A percentile compares a stretch with the other conserved stretches of the same genome.
Conservation (phyloP, 768 basidiomycete genomes). For the Phallus indusiatus region DNA sequence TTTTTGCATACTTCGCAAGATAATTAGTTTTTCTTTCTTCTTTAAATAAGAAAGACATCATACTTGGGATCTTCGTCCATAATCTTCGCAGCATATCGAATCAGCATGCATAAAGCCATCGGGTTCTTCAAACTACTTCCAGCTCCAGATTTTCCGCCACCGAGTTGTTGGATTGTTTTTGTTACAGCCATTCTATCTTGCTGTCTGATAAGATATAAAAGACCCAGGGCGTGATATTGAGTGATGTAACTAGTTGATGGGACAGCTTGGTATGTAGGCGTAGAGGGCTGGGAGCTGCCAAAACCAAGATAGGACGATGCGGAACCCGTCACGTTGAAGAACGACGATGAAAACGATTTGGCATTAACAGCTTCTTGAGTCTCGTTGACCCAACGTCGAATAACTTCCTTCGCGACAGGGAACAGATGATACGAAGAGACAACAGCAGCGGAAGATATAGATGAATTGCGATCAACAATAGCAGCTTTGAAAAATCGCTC, state of each 20-base stretch:
- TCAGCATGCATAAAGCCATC: constrained; percentile 97
- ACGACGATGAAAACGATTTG: constrained; percentile 58
- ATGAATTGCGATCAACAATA: constrained; percentile 92
- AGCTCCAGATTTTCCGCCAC: constrained; percentile 76
- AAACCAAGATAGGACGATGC: constrained; percentile 67
- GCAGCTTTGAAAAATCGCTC: constrained; percentile 99
- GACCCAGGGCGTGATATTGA: constrained; percentile 93
- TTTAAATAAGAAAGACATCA: not conserved
- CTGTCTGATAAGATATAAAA: constrained; percentile 90
- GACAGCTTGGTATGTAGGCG: constrained; percentile 62
- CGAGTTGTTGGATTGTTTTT: constrained; percentile 98
- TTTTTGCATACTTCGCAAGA: constrained; percentile 59
- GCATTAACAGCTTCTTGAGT: constrained; percentile 92
- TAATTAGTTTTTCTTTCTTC: not conserved
- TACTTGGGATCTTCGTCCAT: constrained; percentile 99
- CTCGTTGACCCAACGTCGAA: constrained; percentile 99
- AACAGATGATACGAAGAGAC: constrained; percentile 96
- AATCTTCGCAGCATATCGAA: constrained; percentile 96
- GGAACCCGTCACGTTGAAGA: constrained; percentile 43
- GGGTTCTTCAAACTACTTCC: constrained; percentile 86
- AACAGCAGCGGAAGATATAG: constrained; percentile 92
- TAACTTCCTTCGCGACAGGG: constrained; percentile 88
- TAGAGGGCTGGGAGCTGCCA: constrained; percentile 36
- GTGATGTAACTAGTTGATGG: constrained; percentile 87
- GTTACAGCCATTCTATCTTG: constrained; percentile 99